These are phyloP conservation scores for Primulina huaijiensis DNA, from an alignment of 257 asterid genomes.

Conservation along the genomic window DNA sequence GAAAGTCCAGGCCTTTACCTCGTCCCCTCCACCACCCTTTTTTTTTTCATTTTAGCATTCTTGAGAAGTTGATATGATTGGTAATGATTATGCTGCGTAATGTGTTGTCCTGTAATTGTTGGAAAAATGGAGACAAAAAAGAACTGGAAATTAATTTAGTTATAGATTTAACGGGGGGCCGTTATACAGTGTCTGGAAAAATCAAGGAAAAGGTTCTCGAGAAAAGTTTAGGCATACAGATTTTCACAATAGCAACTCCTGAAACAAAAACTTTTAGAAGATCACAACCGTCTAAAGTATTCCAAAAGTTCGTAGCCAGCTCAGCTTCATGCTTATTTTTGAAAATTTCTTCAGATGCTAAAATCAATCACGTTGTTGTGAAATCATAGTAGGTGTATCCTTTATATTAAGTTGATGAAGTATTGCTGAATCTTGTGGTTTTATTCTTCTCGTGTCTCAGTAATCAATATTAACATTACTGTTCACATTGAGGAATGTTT, in stretches of 20 bases:
- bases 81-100: not conserved
- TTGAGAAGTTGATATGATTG: not conserved
- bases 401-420: not conserved
- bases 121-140: no score
- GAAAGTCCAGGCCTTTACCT: not conserved
- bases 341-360: slow-evolving; percentile 6
- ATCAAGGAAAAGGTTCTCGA: not conserved
- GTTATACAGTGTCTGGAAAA: not conserved
- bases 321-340: slow-evolving; percentile 6
- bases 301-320: not conserved
- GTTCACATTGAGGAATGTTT: slow-evolving; percentile 1
- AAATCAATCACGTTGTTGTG: not conserved
- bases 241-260: no score
- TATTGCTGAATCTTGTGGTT: slow-evolving; percentile 9
- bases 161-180: not conserved
- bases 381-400: not conserved
- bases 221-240: not conserved
- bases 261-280: not conserved
- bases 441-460: slow-evolving; percentile 20
- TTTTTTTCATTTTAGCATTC: not conserved
- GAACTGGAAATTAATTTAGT: no score
- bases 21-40: no score
- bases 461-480: not conserved
- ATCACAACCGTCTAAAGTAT: not conserved
- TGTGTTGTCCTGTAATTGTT: no score